Evolutionary conservation across 2,329 filamentous ascomycete genomes (phyloP), one percentile per base, ranked within the genome.

Genomic region (Hymenoscyphus repandus): DNA sequence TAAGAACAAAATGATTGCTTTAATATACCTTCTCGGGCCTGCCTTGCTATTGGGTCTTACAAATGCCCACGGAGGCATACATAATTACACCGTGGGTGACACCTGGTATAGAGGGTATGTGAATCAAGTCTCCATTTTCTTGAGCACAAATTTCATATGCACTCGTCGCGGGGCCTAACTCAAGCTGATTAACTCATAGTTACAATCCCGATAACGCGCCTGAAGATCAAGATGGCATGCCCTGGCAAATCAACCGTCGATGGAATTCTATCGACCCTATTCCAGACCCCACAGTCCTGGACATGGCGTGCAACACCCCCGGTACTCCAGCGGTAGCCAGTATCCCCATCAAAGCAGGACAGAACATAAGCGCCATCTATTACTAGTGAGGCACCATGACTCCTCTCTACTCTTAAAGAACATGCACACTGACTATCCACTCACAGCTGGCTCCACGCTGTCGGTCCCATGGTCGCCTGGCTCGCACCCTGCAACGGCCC

Each of bases 321-420:
- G 56, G 56, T 12, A 40, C 43, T 18, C 51, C 56, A 36, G 56
- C 56, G 11, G 39, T 45, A 22, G 45, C 53, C 15, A 49, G 46
- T 4, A 56, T 58, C 18, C 53, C 53, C 15, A 58, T 58, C 17
- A 31, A 47, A 11, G 46, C 53, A 17, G 54, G 56, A 13, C 51
- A 58, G 42, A 54, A 54, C 39, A 54, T 58, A 7, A 56, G 49
- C 11, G 56, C 56, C 31, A 46, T 54, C 20, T 56, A 58, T 51
- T 51, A 54, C 45, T 56, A 50, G 51, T 47, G 17, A 17, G 32
- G 18, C 42, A 12, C 42, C 12, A 4, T 9, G 10, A 4, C 27
- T 22, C 10, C 20, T 15, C 7, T 47, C 34, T 17, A 11, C 10
- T 11, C 15, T 20, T 18, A 1, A 30, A 38, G 5, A 6, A 13